phyloP scores from a whole-genome alignment of 2,329 filamentous ascomycete genomes.

The Calonectria pteridis region DNA sequence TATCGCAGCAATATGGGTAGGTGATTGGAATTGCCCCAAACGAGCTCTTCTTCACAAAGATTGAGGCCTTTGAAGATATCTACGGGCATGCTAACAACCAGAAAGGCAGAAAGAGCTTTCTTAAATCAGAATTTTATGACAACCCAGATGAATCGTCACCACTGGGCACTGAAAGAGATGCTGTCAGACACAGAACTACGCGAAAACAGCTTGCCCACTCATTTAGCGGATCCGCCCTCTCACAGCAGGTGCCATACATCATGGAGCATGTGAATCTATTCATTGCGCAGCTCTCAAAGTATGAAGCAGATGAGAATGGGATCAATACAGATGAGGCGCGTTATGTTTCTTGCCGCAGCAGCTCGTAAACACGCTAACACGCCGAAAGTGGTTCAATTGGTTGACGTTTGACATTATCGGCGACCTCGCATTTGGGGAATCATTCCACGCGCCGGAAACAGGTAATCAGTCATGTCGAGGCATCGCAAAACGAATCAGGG shows the following conservation, averaged over 20 bases:
- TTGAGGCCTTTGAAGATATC: conserved; percentile 13
- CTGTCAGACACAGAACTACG: not conserved
- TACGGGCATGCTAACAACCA: conserved; percentile 14
- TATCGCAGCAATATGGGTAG: conserved; percentile 14
- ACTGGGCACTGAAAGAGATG: not conserved
- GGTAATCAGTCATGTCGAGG: not conserved
- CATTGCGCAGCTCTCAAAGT: conserved; percentile 5
- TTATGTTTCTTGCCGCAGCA: not conserved
- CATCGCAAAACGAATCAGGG: not conserved
- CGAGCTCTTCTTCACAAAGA: conserved; percentile 1
- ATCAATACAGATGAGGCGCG: not conserved
- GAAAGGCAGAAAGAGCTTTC: not conserved
- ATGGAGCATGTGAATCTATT: conserved; percentile 3
- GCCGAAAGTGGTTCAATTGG: conserved; percentile 6
- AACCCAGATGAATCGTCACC: not conserved
- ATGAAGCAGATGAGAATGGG: not conserved
- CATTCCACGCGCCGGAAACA: not conserved
- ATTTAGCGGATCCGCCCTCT: conserved; percentile 4
- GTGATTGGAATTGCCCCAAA: conserved; percentile 19
- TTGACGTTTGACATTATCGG: conserved; percentile 19
- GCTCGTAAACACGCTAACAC: not conserved
- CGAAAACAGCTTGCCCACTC: not conserved
- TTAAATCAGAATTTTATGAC: conserved; percentile 17
- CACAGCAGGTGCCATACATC: conserved; percentile 5
- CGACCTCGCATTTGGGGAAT: conserved; percentile 12